Evolutionary conservation across 352 stramenopile genomes (phyloP), one percentile per base, ranked within the genome.

Genomic region (Phytophthora cryptogea): DNA sequence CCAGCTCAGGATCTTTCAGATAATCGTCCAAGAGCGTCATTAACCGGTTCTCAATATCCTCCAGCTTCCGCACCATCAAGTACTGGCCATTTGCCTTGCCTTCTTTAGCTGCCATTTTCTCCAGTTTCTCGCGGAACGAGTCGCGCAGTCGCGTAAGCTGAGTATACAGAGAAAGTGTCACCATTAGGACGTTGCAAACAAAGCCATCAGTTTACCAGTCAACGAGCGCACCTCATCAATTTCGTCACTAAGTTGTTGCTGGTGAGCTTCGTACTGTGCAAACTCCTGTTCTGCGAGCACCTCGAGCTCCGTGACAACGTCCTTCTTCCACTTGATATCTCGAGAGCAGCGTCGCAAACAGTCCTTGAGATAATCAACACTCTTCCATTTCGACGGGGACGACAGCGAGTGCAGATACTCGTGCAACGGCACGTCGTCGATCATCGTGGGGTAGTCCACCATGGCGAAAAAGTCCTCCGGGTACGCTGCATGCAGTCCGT

Each of bases 341-440:
- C 86, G 75, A 13, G 83, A 93, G 33, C 84, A 90, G 13, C 74
- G 75, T 10, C 79, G 69, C 48, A 95, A 51, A 62, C 77, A 90
- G 48, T 92, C 79, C 39, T 90, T 90, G 28, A 95, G 69, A 53
- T 90, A 91, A 28, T 92, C 84, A 32, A 95, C 68, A 66, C 86
- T 95, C 8, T 78, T 79, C 84, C 84, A 95, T 30, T 76, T 81
- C 27, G 86, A 91, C 16, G 74, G 72, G 4, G 49, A 74, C 10
- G 78, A 77, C 17, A 95, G 54, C 2, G 74, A 65, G 33, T 78
- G 55, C 11, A 94, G 46, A 39, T 78, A 89, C 36, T 92, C 83
- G 57, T 89, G 80, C 44, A 95, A 48, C 5, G 59, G 73, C 0
- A 88, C 60, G n/a, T 68, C 78, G 13, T 83, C 70, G 42, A 95